A percentile compares a stretch with the other conserved stretches of the same genome.
These are phyloP conservation scores for Beauveria sp. DNA, from an alignment of 2,329 filamentous ascomycete species.

Conservation along the genomic window DNA sequence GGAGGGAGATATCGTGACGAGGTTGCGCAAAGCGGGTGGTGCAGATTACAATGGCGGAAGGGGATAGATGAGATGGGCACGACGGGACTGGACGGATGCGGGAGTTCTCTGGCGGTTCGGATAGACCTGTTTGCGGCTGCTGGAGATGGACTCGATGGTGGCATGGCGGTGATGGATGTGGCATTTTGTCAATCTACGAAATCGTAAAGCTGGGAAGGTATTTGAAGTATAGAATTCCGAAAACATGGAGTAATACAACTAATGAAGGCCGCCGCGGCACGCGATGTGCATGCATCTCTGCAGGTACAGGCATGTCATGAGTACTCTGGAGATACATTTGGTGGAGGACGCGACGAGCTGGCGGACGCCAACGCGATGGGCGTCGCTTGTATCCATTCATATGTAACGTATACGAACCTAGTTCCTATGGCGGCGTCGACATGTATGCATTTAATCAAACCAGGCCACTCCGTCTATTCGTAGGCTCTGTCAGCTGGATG, in stretches of 20 bases:
- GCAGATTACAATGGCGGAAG: slow-evolving; percentile 64
- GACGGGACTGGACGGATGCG: background rate
- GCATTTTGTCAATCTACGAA: background rate
- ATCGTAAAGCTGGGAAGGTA: background rate
- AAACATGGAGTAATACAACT: background rate
- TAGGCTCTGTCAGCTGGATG: background rate
- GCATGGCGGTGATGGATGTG: background rate
- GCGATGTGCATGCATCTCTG: background rate
- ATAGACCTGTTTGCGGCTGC: background rate
- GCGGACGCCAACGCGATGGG: no score
- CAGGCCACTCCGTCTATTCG: background rate
- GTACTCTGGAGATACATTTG: background rate
- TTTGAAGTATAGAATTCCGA: background rate
- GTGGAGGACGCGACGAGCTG: no score
- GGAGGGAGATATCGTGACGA: slow-evolving; percentile 51
- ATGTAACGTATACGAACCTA: no score
- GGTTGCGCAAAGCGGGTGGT: slow-evolving; percentile 58
- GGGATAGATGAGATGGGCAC: slow-evolving; percentile 28
- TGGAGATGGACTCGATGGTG: background rate
- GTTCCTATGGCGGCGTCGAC: no score
- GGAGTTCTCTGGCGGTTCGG: no score
- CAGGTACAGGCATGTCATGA: background rate
- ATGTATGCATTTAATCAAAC: no score
- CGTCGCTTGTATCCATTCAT: no score
- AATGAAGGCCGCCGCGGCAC: background rate